Evolutionary conservation across 192 early-diverging fungal genomes (phyloP).

Genomic region (Backusella australiensis): DNA sequence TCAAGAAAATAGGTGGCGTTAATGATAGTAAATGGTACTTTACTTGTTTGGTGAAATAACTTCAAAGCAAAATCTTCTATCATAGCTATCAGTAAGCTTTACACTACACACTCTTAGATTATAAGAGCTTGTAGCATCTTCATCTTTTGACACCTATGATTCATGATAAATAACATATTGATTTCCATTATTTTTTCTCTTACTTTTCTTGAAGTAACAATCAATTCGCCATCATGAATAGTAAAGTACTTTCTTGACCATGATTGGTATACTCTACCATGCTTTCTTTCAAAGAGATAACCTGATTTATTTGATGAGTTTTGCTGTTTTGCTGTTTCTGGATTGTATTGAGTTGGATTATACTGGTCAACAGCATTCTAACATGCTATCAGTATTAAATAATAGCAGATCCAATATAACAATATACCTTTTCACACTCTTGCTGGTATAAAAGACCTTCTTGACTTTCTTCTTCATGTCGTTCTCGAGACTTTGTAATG

Average conservation of each 20-base stretch:
- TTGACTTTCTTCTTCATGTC: conserved; percentile 30
- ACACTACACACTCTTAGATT: conserved; percentile 77
- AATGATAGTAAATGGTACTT: neutral
- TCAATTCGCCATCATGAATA: conserved; percentile 59
- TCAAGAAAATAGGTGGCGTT: neutral
- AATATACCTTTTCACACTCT: conserved; percentile 29
- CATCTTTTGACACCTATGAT: conserved; percentile 49
- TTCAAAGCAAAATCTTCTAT: conserved; percentile 78
- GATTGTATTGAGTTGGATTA: conserved; percentile 20
- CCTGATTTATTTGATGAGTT: conserved; percentile 41
- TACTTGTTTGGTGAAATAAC: conserved; percentile 79
- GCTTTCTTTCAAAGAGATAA: conserved; percentile 78
- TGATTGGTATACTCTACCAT: conserved; percentile 68
- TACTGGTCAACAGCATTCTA: conserved; percentile 12
- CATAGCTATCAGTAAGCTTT: conserved; percentile 55
- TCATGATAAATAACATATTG: neutral
- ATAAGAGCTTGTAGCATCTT: conserved; percentile 54
- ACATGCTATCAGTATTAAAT: neutral
- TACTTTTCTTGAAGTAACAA: conserved; percentile 41
- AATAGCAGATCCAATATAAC: neutral
- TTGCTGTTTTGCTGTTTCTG: neutral
- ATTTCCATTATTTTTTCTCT: conserved; percentile 18
- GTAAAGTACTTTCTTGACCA: conserved; percentile 82
- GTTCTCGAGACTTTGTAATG: conserved; percentile 25
- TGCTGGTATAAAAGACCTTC: conserved; percentile 29